Conservation (phyloP, 1,284 basidiomycete species). For the Thelephora terrestris region DNA sequence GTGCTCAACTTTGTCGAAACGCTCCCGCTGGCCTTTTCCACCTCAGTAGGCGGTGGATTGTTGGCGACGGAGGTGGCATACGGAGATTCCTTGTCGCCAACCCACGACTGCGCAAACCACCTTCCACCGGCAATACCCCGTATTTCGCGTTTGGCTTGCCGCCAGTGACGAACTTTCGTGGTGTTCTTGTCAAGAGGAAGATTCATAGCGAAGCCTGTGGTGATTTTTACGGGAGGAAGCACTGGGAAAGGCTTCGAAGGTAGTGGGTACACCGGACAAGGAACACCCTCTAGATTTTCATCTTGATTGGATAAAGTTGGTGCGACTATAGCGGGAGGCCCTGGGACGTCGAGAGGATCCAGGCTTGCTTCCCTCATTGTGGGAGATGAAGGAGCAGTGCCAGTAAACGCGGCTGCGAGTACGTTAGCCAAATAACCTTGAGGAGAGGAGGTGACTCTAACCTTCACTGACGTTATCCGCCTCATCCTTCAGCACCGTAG, state of each 20-base stretch:
- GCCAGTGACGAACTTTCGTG: constrained; percentile 57
- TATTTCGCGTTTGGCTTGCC: constrained; percentile 61
- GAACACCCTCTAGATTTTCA: constrained; percentile 41
- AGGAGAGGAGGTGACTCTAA: constrained; percentile 13
- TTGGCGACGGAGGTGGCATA: constrained; percentile 26
- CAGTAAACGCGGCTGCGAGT: constrained; percentile 24
- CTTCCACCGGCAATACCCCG: constrained; percentile 70
- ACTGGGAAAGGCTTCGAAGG: constrained; percentile 72
- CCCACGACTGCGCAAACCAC: constrained; percentile 67
- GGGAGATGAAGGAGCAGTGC: constrained; percentile 38
- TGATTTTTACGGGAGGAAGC: constrained; percentile 61
- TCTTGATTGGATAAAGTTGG: constrained; percentile 24
- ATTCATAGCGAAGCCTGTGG: constrained; percentile 56
- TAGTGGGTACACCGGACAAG: constrained; percentile 63
- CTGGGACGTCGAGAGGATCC: constrained; percentile 17
- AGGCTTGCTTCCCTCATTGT: constrained; percentile 21
- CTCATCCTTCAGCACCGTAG: constrained; percentile 21
- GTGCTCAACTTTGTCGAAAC: constrained; percentile 3
- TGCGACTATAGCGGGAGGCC: constrained; percentile 11
- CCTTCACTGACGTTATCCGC: constrained; percentile 35
- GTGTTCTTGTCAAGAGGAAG: constrained; percentile 53
- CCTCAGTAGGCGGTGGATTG: constrained; percentile 3
- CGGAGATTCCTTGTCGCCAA: constrained; percentile 69
- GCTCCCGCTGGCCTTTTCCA: background rate
- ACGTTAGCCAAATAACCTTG: background rate